phyloP scores from a whole-genome alignment of 1,284 basidiomycete genomes.

The Dichomitus squalens region DNA sequence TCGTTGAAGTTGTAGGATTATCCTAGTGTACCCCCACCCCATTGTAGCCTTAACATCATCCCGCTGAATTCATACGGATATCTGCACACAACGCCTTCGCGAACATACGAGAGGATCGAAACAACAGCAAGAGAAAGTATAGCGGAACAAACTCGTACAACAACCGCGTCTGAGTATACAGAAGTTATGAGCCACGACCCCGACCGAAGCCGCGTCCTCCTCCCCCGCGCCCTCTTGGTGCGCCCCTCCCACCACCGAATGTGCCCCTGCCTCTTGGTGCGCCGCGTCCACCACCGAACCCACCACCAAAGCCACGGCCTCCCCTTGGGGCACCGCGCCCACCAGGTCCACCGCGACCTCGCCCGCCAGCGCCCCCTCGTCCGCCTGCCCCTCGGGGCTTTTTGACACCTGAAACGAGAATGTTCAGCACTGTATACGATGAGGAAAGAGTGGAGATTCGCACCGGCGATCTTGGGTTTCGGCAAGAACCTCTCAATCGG shows the following conservation, averaged over 20 bases:
- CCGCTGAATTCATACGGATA: not conserved
- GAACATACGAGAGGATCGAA: not conserved
- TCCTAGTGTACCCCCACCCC: slow-evolving; percentile 5
- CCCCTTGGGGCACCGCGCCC: slow-evolving; percentile 40
- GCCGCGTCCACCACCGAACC: slow-evolving; percentile 41
- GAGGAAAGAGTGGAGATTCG: slow-evolving; percentile 21
- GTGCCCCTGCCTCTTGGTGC: slow-evolving; percentile 37
- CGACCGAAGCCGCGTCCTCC: slow-evolving; percentile 39
- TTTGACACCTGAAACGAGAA: slow-evolving; percentile 43
- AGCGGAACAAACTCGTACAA: slow-evolving; percentile 16
- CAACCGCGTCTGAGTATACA: slow-evolving; percentile 6
- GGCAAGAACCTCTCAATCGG: slow-evolving; percentile 98
- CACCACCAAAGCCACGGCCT: slow-evolving; percentile 46
- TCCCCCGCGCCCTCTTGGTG: slow-evolving; percentile 27
- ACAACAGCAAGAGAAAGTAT: slow-evolving; percentile 6
- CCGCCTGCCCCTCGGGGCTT: slow-evolving; percentile 28
- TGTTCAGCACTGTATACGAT: slow-evolving; percentile 42
- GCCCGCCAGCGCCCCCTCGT: slow-evolving; percentile 43
- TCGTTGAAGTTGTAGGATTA: slow-evolving; percentile 42
- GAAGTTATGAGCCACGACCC: slow-evolving; percentile 46
- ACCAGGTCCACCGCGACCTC: slow-evolving; percentile 45
- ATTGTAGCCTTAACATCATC: slow-evolving; percentile 20
- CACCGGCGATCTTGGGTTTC: slow-evolving; percentile 87
- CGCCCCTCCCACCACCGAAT: slow-evolving; percentile 14
- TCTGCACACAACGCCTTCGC: not conserved